phyloP scores from a whole-genome alignment of 2,329 filamentous ascomycete species.

The Diaporthe humulicola region DNA sequence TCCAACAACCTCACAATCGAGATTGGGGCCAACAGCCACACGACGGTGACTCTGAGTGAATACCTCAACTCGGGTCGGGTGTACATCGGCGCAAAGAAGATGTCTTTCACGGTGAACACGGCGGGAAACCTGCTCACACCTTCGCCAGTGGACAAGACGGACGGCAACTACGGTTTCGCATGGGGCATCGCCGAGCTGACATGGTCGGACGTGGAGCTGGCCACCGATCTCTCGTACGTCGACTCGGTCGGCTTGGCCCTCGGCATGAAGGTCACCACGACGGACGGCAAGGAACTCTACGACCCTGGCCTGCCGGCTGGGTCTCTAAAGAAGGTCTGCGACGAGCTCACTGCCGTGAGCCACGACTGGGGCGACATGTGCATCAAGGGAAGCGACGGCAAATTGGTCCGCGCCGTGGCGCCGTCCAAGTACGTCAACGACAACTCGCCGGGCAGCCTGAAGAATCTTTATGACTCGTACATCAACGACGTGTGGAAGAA shows the following conservation, averaged over 20 bases:
- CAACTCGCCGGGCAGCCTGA: conserved; percentile 31
- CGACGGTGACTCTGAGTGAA: conserved; percentile 4
- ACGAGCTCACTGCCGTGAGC: conserved; percentile 52
- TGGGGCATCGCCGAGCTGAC: conserved; percentile 67
- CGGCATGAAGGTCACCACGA: conserved; percentile 58
- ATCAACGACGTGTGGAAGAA: conserved; percentile 61
- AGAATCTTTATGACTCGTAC: conserved; percentile 59
- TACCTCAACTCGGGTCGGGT: conserved; percentile 60
- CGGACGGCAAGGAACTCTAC: conserved; percentile 14
- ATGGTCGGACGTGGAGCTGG: conserved; percentile 55
- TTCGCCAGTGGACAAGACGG: conserved; percentile 72
- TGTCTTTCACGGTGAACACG: conserved; percentile 75
- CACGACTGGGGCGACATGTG: conserved; percentile 61
- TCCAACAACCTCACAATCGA: conserved; percentile 15
- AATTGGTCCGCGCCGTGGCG: conserved; percentile 58
- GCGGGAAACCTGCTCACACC: conserved; percentile 76
- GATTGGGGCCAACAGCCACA: conserved; percentile 9
- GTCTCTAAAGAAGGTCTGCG: conserved; percentile 27
- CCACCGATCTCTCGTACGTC: conserved; percentile 64
- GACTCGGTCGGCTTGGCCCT: conserved; percentile 65
- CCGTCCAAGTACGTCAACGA: conserved; percentile 56
- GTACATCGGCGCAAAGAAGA: conserved; percentile 66
- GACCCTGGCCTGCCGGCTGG: conserved; percentile 25
- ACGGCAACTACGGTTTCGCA: conserved; percentile 62
- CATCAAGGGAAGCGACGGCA: conserved; percentile 52